A percentile compares a stretch with the other conserved stretches of the same genome.
Evolutionary conservation across 495 filamentous ascomycete genomes (phyloP).

Genomic region (Cercophora newfieldiana): DNA sequence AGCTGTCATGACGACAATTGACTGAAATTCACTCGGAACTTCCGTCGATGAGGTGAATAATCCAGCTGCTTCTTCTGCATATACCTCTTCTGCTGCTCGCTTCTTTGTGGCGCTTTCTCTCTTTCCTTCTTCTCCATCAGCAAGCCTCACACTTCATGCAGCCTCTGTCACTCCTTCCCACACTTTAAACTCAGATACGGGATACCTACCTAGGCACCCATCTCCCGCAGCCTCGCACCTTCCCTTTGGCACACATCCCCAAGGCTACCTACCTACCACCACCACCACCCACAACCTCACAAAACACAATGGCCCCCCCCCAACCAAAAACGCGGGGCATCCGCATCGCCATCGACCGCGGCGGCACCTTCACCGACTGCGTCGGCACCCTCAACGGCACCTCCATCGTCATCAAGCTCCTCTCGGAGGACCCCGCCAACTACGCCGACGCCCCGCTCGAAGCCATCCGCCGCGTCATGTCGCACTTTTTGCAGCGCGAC

Average conservation of each 20-base stretch:
- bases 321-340: conserved; percentile 44
- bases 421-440: conserved; percentile 87
- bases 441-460: conserved; percentile 88
- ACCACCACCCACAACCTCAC: no score
- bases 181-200: background rate
- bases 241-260: no score
- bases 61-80: background rate
- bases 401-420: conserved; percentile 81
- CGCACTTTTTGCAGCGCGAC: conserved; percentile 71
- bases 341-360: conserved; percentile 63
- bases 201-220: background rate
- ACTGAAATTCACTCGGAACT: background rate
- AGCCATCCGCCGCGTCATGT: conserved; percentile 87
- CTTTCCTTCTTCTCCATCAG: background rate
- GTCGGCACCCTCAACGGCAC: conserved; percentile 64
- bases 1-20: conserved; percentile 7
- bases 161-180: background rate
- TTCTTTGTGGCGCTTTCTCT: background rate
- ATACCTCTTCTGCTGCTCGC: background rate
- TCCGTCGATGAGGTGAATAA: background rate
- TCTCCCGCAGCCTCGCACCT: no score
- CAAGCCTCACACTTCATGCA: background rate
- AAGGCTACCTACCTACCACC: no score
- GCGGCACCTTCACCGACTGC: conserved; percentile 73
- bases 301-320: conserved; percentile 13